Conservation (phyloP, 495 filamentous ascomycete species). For the Penicillium flavigenum region DNA sequence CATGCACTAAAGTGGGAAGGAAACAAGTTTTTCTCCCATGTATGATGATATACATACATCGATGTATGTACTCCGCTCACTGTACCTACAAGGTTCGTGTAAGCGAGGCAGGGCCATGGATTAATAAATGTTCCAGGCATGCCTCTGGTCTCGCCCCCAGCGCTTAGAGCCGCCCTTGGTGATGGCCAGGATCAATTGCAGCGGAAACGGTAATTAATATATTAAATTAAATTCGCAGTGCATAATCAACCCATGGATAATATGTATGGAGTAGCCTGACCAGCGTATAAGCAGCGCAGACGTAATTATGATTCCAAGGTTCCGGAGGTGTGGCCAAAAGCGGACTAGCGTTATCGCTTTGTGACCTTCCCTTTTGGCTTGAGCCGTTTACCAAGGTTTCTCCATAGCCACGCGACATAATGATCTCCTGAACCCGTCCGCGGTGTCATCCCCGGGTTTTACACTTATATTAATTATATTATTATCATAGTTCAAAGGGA, state of each 20-base stretch:
- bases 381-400: conserved; percentile 7
- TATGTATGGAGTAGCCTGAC: background rate
- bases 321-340: conserved; percentile 10
- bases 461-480: background rate
- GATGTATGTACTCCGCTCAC: background rate
- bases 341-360: conserved; percentile 1
- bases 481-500: background rate
- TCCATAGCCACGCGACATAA: conserved; percentile 16
- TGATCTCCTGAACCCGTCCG: conserved; percentile 12
- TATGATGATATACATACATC: background rate
- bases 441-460: conserved; percentile 13
- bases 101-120: conserved; percentile 26
- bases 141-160: conserved; percentile 12
- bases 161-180: conserved; percentile 27
- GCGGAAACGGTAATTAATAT: background rate
- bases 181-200: background rate
- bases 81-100: conserved; percentile 18
- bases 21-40: background rate
- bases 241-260: background rate
- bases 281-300: background rate
- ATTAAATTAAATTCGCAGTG: background rate
- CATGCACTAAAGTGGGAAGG: background rate
- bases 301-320: conserved; percentile 5
- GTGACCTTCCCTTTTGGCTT: conserved; percentile 14
- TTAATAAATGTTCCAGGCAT: background rate